These are phyloP conservation scores for Tranzscheliella williamsii DNA, from an alignment of 1,284 basidiomycete genomes.

Conservation along the genomic window DNA sequence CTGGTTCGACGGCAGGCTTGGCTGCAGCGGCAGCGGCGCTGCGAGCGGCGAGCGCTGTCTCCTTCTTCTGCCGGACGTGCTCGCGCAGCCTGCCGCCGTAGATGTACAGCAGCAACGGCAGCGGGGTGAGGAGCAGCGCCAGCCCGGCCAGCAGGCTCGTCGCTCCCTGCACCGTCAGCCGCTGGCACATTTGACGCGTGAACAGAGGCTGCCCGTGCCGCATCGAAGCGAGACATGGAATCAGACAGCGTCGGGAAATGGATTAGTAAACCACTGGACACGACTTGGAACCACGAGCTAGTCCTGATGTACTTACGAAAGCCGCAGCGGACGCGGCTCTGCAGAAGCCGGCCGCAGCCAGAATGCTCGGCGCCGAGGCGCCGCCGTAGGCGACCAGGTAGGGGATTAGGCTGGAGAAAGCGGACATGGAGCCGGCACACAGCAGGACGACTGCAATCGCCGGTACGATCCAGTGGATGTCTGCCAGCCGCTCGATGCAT, in stretches of 20 bases:
- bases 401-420: conserved; percentile 28
- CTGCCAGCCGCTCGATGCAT: too few species aligned
- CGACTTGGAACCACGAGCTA: too few species aligned
- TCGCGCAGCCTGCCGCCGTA: conserved; percentile 19
- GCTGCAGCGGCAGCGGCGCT: too few species aligned
- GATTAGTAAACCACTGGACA: too few species aligned
- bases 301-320: conserved; percentile 15
- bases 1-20: too few species aligned
- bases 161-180: conserved; percentile 26
- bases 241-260: too few species aligned
- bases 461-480: conserved; percentile 29
- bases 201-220: conserved; percentile 13
- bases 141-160: conserved; percentile 19
- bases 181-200: conserved; percentile 21
- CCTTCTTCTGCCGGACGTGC: conserved; percentile 12
- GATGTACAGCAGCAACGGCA: conserved; percentile 25
- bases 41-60: conserved; percentile 11
- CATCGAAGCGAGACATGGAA: neutral
- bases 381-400: conserved; percentile 33
- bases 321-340: conserved; percentile 25
- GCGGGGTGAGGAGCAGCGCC: conserved; percentile 24
- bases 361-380: conserved; percentile 20
- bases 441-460: conserved; percentile 24
- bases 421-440: conserved; percentile 27
- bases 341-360: conserved; percentile 29